Evolutionary conservation across 2,329 filamentous ascomycete genomes (phyloP).

Genomic region (Chaetothyriales sp.): DNA sequence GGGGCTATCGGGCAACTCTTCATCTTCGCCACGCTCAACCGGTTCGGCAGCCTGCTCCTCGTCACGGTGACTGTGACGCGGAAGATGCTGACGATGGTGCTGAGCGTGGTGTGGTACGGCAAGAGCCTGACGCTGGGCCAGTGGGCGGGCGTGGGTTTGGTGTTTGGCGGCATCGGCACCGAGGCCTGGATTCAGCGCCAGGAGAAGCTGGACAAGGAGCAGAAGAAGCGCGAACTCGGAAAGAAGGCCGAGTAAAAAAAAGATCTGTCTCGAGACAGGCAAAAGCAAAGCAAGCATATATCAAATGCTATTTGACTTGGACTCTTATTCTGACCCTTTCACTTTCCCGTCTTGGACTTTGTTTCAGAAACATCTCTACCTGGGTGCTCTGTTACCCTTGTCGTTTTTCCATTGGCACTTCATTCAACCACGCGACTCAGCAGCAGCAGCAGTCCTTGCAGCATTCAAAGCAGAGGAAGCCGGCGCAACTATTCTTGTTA

Average conservation of each 20-base stretch:
- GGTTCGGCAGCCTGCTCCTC: slow-evolving; percentile 80
- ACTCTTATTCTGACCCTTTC: too few species aligned
- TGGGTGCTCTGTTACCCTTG: background rate
- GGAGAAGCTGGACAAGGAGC: slow-evolving; percentile 73
- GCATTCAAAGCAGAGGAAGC: slow-evolving; percentile 17
- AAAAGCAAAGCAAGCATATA: background rate
- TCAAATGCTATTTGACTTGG: background rate
- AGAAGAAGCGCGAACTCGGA: slow-evolving; percentile 23
- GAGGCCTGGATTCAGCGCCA: slow-evolving; percentile 68
- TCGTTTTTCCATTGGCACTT: background rate
- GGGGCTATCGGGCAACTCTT: slow-evolving; percentile 92
- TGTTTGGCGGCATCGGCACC: slow-evolving; percentile 89
- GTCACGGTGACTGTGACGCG: slow-evolving; percentile 94
- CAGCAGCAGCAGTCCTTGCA: slow-evolving; percentile 18
- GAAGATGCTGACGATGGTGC: slow-evolving; percentile 98
- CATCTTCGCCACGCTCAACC: slow-evolving; percentile 89
- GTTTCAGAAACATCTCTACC: background rate
- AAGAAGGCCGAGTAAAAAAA: background rate
- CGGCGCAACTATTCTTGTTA: slow-evolving; percentile 9
- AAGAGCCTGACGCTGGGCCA: slow-evolving; percentile 78
- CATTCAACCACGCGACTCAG: slow-evolving; percentile 1
- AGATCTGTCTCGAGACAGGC: too few species aligned
- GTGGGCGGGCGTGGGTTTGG: slow-evolving; percentile 80
- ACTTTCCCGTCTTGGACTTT: too few species aligned
- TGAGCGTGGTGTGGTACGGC: slow-evolving; percentile 89